phyloP scores from a whole-genome alignment of 192 early-diverging fungal species.

The Obelidium mucronatum region DNA sequence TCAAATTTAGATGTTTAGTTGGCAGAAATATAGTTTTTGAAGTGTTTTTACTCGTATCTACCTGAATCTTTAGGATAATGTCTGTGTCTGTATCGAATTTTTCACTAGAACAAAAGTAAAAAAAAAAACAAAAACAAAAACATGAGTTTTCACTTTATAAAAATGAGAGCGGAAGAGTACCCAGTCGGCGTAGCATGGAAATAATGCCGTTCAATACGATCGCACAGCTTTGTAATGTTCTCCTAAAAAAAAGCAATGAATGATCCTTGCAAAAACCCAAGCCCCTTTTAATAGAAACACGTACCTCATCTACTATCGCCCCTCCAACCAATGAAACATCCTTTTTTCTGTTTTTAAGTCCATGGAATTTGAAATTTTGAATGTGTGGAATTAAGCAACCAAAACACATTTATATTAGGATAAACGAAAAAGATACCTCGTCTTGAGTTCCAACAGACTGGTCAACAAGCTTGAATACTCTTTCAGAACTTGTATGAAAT shows the following conservation, averaged over 20 bases:
- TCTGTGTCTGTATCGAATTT: neutral
- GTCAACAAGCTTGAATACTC: slow-evolving; percentile 14
- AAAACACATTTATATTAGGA: too few species aligned
- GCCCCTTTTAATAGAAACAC: too few species aligned
- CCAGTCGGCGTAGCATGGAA: neutral
- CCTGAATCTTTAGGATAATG: neutral
- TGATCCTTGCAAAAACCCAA: too few species aligned
- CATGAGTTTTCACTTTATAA: neutral
- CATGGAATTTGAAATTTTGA: too few species aligned
- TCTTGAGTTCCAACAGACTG: slow-evolving; percentile 18
- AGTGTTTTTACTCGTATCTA: neutral
- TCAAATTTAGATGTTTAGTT: neutral
- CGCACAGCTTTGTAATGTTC: neutral
- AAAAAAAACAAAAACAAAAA: too few species aligned
- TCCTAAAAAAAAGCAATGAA: too few species aligned
- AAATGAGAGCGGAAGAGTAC: neutral
- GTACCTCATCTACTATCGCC: too few species aligned
- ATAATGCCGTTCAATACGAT: slow-evolving; percentile 4
- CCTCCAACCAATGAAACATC: too few species aligned
- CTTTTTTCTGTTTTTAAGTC: too few species aligned
- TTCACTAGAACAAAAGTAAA: neutral
- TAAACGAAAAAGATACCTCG: too few species aligned
- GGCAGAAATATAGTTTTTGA: neutral
- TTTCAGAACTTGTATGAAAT: slow-evolving; percentile 19
- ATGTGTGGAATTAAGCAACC: too few species aligned